phyloP scores from a whole-genome alignment of 1,284 basidiomycete genomes.

The Cutaneotrichosporon cyanovorans region DNA sequence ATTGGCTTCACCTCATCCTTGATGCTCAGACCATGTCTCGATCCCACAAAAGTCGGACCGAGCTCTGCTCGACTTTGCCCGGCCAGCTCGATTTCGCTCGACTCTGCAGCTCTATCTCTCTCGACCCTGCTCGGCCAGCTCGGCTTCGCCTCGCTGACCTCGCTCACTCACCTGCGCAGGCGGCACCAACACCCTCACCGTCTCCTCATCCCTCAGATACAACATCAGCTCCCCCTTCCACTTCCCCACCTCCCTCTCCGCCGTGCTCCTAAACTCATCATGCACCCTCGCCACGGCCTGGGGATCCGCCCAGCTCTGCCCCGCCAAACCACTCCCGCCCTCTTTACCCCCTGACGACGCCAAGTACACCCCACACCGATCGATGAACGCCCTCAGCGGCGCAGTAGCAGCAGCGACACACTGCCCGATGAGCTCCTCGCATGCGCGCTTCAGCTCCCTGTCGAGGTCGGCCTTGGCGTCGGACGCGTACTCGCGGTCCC shows the following conservation, averaged over 20 bases:
- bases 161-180: conserved; percentile 52
- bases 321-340: conserved; percentile 44
- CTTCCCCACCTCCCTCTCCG: conserved; percentile 51
- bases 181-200: conserved; percentile 64
- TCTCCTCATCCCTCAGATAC: conserved; percentile 71
- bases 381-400: conserved; percentile 57
- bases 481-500: conserved; percentile 23
- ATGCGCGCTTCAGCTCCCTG: conserved; percentile 67
- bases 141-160: neutral
- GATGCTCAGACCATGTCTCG: too few species aligned
- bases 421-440: conserved; percentile 69
- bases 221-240: conserved; percentile 55
- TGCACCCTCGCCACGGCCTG: conserved; percentile 50
- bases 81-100: too few species aligned
- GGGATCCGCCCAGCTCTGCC: conserved; percentile 49
- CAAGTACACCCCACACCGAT: conserved; percentile 48
- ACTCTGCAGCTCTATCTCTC: too few species aligned
- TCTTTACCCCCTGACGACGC: neutral
- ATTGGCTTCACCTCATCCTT: too few species aligned
- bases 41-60: too few species aligned
- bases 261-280: conserved; percentile 51
- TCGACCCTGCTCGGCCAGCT: too few species aligned
- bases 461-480: conserved; percentile 64
- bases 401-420: conserved; percentile 52
- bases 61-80: too few species aligned